Evolutionary conservation across 2,329 filamentous ascomycete genomes (phyloP).

Genomic region (Fusarium pininemorale): DNA sequence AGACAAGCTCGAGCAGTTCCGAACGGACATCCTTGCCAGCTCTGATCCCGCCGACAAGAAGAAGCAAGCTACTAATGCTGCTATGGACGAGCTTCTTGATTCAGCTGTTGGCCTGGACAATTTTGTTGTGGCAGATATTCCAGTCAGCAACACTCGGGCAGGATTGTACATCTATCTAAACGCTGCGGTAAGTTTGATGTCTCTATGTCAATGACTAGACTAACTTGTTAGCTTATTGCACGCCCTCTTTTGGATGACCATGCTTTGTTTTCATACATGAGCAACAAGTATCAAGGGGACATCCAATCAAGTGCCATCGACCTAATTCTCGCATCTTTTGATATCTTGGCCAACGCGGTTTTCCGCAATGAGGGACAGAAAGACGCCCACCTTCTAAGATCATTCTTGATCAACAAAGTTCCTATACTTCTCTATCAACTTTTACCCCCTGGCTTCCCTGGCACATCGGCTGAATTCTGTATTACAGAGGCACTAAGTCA

Average conservation of each 20-base stretch:
- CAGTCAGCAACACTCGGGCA: slow-evolving; percentile 77
- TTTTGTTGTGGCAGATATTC: slow-evolving; percentile 69
- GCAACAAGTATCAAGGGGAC: slow-evolving; percentile 85
- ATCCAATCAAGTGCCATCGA: slow-evolving; percentile 81
- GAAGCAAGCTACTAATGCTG: slow-evolving; percentile 57
- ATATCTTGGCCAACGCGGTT: slow-evolving; percentile 86
- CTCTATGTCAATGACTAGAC: neutral
- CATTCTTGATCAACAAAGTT: slow-evolving; percentile 80
- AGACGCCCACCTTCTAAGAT: slow-evolving; percentile 78
- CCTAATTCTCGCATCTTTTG: slow-evolving; percentile 87
- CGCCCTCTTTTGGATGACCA: slow-evolving; percentile 85
- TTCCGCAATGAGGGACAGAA: slow-evolving; percentile 68
- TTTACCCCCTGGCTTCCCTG: slow-evolving; percentile 73
- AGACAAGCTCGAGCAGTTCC: slow-evolving; percentile 65
- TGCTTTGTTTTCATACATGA: slow-evolving; percentile 79
- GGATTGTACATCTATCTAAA: slow-evolving; percentile 89
- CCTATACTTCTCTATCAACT: slow-evolving; percentile 64
- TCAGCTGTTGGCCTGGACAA: slow-evolving; percentile 65
- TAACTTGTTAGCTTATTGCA: slow-evolving; percentile 71
- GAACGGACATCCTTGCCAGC: slow-evolving; percentile 63
- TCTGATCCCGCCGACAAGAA: slow-evolving; percentile 65
- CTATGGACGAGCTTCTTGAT: slow-evolving; percentile 67
- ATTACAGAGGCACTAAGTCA: slow-evolving; percentile 77
- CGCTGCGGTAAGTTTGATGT: slow-evolving; percentile 67
- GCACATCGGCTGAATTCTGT: slow-evolving; percentile 78